Base-by-base conservation (phyloP, 768 basidiomycete genomes). In the Auricularia heimuer region DNA sequence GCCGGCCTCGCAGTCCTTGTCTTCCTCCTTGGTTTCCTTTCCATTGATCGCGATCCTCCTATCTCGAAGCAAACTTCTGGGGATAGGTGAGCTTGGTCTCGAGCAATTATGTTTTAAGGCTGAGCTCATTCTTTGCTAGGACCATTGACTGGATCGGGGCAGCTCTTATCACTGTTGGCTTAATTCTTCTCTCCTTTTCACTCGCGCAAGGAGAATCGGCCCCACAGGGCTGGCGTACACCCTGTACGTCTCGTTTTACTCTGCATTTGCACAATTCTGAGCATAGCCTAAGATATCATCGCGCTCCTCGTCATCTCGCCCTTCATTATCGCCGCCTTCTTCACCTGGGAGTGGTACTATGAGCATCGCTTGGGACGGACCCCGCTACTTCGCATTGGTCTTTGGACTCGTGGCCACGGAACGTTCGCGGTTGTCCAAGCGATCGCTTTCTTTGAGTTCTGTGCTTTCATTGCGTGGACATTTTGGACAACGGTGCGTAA, bases 91-190 rank as follows among this genome's bases (percentile, higher is more conserved):
- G 29, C 29, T 29, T 29, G 18, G 3, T 3, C 18, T 18, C 21
- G 11, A 4, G 18, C 47, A 6, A 12, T 42, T 42, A 18, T 6
- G 21, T 16, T 6, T 51, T 51, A 21, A 11, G 11, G 4, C 12
- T 14, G 39, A 42, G 39, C 39, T 42, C 8, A 42, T 14, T 14
- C 16, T 24, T 34, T 18, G 61, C 81, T 82, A 64, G 72, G 77
- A 78, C 85, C 0, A 79, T 93, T 0, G 92, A 94, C 67, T 92
- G 90, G 89, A 73, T 89, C n/a, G 92, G 92, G 2, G 88, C 87
- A 0, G 73, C 80, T 16, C 73, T 93, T 14, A 75, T 85, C 64
- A 90, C 89, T 0, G 72, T 77, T 0, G 90, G 88, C 0, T 75
- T 93, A 36, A 82, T 88, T 1, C 74, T 93, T 0, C 78, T 94